Evolutionary conservation across 2,329 filamentous ascomycete genomes (phyloP).

Genomic region (Botrytis fabae): DNA sequence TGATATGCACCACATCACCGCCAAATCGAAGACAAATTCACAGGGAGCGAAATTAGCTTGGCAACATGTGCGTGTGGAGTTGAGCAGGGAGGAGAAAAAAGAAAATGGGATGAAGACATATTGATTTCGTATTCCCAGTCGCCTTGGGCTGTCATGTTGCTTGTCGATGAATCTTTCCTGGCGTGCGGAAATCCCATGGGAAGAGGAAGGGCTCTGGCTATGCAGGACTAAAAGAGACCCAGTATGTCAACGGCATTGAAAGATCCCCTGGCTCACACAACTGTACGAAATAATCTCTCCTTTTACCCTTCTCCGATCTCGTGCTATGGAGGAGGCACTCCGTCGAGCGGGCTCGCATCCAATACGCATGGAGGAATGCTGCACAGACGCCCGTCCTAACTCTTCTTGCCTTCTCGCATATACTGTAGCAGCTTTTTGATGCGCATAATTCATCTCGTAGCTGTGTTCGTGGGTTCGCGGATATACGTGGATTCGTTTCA

Average conservation of each 20-base stretch:
- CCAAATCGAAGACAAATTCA: not conserved
- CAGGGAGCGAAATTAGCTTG: not conserved
- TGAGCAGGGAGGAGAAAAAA: not conserved
- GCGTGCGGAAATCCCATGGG: not conserved
- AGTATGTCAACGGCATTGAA: conserved; percentile 4
- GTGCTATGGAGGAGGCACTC: not conserved
- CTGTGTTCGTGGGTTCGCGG: not conserved
- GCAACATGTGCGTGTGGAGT: not conserved
- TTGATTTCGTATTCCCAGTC: not conserved
- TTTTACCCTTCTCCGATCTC: not conserved
- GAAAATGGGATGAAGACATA: not conserved
- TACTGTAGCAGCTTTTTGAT: not conserved
- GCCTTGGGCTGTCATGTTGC: not conserved
- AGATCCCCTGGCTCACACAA: not conserved
- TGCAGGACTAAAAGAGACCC: not conserved
- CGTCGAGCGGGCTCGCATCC: not conserved
- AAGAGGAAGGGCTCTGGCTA: not conserved
- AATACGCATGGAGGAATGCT: not conserved
- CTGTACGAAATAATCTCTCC: conserved; percentile 10
- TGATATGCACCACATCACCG: not conserved
- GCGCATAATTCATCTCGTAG: not conserved
- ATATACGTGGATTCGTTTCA: not conserved
- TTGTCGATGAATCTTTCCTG: not conserved
- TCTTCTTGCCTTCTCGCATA: not conserved
- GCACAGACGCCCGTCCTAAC: conserved; percentile 6